Percentiles rank a stretch among this genome's conserved stretches.
Conservation (phyloP, 495 filamentous ascomycete genomes). For the Neurospora sp. region DNA sequence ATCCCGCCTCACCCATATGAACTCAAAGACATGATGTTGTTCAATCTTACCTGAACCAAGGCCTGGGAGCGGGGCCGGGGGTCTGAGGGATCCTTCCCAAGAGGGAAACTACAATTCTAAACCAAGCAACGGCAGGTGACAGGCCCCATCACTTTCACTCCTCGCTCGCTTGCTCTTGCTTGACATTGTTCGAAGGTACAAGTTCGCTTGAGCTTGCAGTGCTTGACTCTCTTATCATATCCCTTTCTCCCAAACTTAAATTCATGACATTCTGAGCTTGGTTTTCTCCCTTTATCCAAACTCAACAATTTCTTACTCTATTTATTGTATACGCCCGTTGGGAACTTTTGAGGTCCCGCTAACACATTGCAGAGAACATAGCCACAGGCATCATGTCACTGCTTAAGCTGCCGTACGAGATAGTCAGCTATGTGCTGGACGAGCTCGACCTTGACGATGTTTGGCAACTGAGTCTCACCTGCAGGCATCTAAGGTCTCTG, state of each 20-base stretch:
- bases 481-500: conserved; percentile 42
- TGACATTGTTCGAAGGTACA: not conserved
- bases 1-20: not conserved
- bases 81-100: not conserved
- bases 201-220: not conserved
- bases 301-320: too few species aligned
- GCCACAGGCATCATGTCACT: conserved; percentile 13
- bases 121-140: not conserved
- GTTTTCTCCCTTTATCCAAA: too few species aligned
- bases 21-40: too few species aligned
- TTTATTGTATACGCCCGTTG: not conserved
- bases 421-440: conserved; percentile 49
- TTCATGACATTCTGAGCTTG: too few species aligned
- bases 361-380: not conserved
- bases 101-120: not conserved
- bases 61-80: not conserved
- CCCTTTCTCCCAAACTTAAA: too few species aligned
- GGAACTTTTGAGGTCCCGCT: not conserved
- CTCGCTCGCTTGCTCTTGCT: not conserved
- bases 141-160: not conserved
- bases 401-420: conserved; percentile 48
- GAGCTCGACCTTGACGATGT: conserved; percentile 43
- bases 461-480: conserved; percentile 38
- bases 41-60: too few species aligned
- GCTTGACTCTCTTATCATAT: too few species aligned